Evolutionary conservation across 1,284 basidiomycete species (phyloP).

Genomic region (Tetrapyrgos nigripes): DNA sequence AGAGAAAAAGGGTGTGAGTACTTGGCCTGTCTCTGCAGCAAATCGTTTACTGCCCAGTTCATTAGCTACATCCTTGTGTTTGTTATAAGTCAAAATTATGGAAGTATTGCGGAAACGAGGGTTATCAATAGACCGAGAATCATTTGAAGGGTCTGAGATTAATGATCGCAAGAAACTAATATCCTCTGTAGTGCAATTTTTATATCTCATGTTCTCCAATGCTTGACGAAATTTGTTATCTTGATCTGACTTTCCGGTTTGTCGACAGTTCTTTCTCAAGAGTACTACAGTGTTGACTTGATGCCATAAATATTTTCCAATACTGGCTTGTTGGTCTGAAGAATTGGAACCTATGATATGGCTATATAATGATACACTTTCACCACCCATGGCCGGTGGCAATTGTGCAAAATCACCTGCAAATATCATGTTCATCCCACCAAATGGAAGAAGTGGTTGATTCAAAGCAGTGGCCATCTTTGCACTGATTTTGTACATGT

Average conservation of each 20-base stretch:
- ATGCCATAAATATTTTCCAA: constrained; percentile 43
- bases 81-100: no score
- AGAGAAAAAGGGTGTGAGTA: no score
- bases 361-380: constrained; percentile 7
- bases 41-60: no score
- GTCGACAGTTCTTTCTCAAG: neutral
- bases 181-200: constrained; percentile 18
- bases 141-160: constrained; percentile 2
- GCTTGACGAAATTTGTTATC: constrained; percentile 28
- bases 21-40: no score
- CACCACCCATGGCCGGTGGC: constrained; percentile 14
- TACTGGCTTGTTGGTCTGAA: constrained; percentile 21
- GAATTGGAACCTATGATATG: neutral
- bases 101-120: no score
- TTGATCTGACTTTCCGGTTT: neutral
- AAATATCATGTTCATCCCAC: constrained; percentile 23
- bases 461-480: neutral
- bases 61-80: no score
- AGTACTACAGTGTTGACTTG: constrained; percentile 29
- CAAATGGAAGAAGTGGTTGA: constrained; percentile 11
- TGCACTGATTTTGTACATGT: constrained; percentile 16
- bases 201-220: constrained; percentile 34
- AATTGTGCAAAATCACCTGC: constrained; percentile 24
- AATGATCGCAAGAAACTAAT: constrained; percentile 16
- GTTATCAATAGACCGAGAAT: neutral